These are phyloP conservation scores for Hypomontagnella monticulosa DNA, from an alignment of 495 filamentous ascomycete genomes.

Conservation along the genomic window DNA sequence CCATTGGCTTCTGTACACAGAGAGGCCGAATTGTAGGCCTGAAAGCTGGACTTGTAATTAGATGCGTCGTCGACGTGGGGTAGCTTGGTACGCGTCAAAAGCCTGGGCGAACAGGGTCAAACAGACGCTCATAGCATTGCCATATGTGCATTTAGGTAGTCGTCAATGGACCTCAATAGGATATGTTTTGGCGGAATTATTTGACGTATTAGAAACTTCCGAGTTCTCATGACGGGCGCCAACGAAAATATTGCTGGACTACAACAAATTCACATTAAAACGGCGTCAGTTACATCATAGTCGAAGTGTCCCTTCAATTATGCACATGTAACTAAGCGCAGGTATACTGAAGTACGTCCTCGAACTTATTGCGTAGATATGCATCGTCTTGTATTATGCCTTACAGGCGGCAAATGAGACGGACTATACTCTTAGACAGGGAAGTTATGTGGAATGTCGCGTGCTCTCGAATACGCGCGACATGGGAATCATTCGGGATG, in stretches of 20 bases:
- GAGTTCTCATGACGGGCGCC: conserved; percentile 11
- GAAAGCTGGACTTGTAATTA: too few relatives aligned
- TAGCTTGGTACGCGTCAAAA: too few relatives aligned
- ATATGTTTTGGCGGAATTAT: too few relatives aligned
- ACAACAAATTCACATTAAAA: conserved; percentile 1
- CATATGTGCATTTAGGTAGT: too few relatives aligned
- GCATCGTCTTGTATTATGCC: not conserved
- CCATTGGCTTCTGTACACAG: too few relatives aligned
- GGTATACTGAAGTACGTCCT: not conserved
- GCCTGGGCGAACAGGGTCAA: too few relatives aligned
- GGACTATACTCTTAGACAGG: not conserved
- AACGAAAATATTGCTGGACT: conserved; percentile 6
- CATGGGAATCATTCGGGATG: not conserved
- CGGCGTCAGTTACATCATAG: conserved; percentile 20
- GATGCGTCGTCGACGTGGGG: too few relatives aligned
- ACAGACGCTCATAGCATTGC: too few relatives aligned
- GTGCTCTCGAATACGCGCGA: conserved; percentile 1
- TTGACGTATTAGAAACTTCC: not conserved
- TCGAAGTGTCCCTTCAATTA: not conserved
- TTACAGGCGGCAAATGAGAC: conserved; percentile 32
- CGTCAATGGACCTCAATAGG: too few relatives aligned
- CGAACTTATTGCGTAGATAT: not conserved
- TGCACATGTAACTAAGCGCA: conserved; percentile 13
- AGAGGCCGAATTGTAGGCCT: too few relatives aligned
- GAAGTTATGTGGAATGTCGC: conserved; percentile 5